phyloP scores from a whole-genome alignment of 192 early-diverging fungal species.

The Glomus cerebriforme region DNA sequence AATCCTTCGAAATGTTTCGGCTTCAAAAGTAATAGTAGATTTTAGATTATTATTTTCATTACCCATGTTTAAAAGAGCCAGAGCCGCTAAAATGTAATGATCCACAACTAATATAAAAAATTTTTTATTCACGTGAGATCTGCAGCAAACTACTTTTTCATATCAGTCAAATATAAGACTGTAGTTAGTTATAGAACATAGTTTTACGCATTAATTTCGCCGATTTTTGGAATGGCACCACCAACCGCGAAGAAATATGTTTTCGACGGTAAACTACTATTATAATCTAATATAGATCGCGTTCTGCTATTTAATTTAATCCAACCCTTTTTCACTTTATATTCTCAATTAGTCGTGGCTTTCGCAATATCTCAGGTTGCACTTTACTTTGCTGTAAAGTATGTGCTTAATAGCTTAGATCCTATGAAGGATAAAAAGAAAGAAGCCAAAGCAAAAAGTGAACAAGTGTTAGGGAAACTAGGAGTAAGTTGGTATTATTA shows the following conservation, averaged over 20 bases:
- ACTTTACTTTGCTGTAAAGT: constrained; percentile 87
- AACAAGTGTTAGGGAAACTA: constrained; percentile 65
- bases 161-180: too few relatives aligned
- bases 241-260: constrained; percentile 25
- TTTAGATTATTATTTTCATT: not conserved
- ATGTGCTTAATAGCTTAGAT: constrained; percentile 74
- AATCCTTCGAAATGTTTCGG: constrained; percentile 81
- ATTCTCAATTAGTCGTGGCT: constrained; percentile 56
- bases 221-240: constrained; percentile 7
- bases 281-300: not conserved
- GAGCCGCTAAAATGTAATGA: too few relatives aligned
- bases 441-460: constrained; percentile 76
- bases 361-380: constrained; percentile 89
- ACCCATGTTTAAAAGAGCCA: not conserved
- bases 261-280: constrained; percentile 11
- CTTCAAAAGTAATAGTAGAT: constrained; percentile 38
- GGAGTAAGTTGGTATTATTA: constrained; percentile 50
- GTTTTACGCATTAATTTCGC: too few relatives aligned
- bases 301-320: not conserved
- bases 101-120: too few relatives aligned
- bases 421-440: constrained; percentile 69
- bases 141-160: too few relatives aligned
- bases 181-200: too few relatives aligned
- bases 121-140: too few relatives aligned
- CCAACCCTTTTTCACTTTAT: not conserved